Evolutionary conservation across 2,329 filamentous ascomycete genomes (phyloP).

Genomic region (Xylaria sp.): DNA sequence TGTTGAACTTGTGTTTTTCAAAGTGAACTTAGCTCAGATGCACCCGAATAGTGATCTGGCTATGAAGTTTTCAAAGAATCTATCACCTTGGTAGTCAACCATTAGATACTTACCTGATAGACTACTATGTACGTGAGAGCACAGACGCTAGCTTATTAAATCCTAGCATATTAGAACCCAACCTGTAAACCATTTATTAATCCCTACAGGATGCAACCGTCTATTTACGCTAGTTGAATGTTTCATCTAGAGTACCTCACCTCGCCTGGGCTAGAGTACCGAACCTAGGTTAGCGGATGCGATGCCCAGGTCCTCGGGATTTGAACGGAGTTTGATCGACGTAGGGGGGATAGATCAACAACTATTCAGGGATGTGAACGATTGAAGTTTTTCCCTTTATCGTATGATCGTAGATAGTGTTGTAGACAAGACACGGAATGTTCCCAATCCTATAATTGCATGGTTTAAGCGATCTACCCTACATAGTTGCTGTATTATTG

Average conservation of each 20-base stretch:
- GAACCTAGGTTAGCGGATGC: background rate
- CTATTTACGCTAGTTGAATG: too few species aligned
- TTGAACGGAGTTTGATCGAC: constrained; percentile 10
- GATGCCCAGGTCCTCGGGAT: constrained; percentile 8
- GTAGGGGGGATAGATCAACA: background rate
- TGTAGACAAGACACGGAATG: background rate
- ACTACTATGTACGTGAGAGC: too few species aligned
- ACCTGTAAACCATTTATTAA: too few species aligned
- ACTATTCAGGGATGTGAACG: constrained; percentile 1
- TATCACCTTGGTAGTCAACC: too few species aligned
- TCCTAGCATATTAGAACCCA: too few species aligned
- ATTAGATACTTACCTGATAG: too few species aligned
- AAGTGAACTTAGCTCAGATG: background rate
- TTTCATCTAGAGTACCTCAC: too few species aligned
- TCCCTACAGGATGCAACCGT: too few species aligned
- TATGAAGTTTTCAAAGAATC: background rate
- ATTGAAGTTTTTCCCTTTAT: background rate
- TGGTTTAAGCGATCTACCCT: background rate
- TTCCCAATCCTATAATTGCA: background rate
- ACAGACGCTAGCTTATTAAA: too few species aligned
- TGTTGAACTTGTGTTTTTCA: background rate
- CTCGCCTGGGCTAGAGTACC: too few species aligned
- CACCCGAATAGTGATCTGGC: background rate
- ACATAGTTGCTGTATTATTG: background rate
- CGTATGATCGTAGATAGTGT: background rate